Evolutionary conservation across 192 early-diverging fungal genomes (phyloP), one percentile per base, ranked within the genome.

Genomic region (Podochytrium sp.): DNA sequence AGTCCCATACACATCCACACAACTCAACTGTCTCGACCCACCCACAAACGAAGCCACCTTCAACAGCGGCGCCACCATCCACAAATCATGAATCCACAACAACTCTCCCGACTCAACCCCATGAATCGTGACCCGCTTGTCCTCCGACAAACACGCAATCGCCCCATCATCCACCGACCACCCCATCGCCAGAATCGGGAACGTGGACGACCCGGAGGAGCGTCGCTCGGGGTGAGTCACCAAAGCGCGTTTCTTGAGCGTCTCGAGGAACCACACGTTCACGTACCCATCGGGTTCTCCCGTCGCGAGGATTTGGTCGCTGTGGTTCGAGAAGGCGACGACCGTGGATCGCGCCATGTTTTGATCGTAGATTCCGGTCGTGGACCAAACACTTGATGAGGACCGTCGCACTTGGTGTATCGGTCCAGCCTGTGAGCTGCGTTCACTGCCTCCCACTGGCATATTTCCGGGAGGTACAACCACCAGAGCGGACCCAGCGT

Each of bases 51-150:
- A 41, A 1, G 75, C 75, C 27, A 70, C 58, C 23, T 76, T 76
- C 59, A 70, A 51, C 16, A 37, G 65, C 23, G 75, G 34, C 3
- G 66, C 16, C 27, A 76, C 59, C 75, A 76, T 76, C 75, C 75
- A 76, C 47, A 76, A 58, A 39, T 67, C 65, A 35, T 76, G 75
- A 18, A 76, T 64, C 75, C 75, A 76, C 12, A 76, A 40, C 12
- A 76, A 40, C n/a, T 76, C 75, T 7, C 75, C 75, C 49, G 75
- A 63, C 5, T 42, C 65, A 20, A 58, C 41, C 2, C 53, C 53
- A 38, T 76, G 75, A 70, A 76, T 51, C 0, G 65, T 40, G 2
- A 76, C 35, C 2, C 75, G 50, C 42, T 76, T 76, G 32, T 76
- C 75, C 39, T 76, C 75, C n/a, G 35, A 61, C 6, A 70, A 25